Base-by-base conservation (phyloP, 2,329 filamentous ascomycete species). In the Nothopassalora personata region DNA sequence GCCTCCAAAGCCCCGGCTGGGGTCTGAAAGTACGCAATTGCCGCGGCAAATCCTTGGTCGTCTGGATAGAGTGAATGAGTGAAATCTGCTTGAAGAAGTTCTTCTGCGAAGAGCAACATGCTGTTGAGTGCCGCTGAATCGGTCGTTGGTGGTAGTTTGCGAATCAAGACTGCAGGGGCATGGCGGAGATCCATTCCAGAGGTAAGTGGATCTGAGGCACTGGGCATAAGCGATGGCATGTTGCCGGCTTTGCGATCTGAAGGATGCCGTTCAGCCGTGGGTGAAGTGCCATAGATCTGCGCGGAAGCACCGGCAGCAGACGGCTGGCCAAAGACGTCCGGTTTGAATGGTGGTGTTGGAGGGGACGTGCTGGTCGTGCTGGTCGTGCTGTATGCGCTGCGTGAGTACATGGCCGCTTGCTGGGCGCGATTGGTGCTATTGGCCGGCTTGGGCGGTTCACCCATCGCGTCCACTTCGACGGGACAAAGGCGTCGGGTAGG, bases 61-160 rank as follows among this genome's bases (percentile, higher is more conserved):
- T 86, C 82, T 15, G 79, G 75, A 60, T 77, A 76, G n/a, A 81
- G 80, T 53, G 77, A 76, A 5, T 77, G 73, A 15, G 86, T 75
- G 61, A 87, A 80, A 55, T 84, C 81, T 57, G 80, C 80, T 62
- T 85, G 81, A 52, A 85, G 73, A 52, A 86, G 77, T 62, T 86
- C 83, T 66, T 84, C 83, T 19, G 84, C 83, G 66, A 87, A 87
- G n/a, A 86, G 76, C 5, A 87, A 75, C 77, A 87, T 85, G 70
- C 81, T 84, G 64, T 81, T 79, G 57, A 87, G 77, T 18, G 81
- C 77, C 62, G 86, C 84, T 53, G 77, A 73, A 67, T 79, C 83
- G 47, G 80, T 86, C 69, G 80, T 84, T 60, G 76, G 79, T 4
- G 84, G 83, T 13, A 87, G 76, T 65, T 80, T 83, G 67, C 83